phyloP scores from a whole-genome alignment of 768 basidiomycete species.

The Cystofilobasidium ferigula region DNA sequence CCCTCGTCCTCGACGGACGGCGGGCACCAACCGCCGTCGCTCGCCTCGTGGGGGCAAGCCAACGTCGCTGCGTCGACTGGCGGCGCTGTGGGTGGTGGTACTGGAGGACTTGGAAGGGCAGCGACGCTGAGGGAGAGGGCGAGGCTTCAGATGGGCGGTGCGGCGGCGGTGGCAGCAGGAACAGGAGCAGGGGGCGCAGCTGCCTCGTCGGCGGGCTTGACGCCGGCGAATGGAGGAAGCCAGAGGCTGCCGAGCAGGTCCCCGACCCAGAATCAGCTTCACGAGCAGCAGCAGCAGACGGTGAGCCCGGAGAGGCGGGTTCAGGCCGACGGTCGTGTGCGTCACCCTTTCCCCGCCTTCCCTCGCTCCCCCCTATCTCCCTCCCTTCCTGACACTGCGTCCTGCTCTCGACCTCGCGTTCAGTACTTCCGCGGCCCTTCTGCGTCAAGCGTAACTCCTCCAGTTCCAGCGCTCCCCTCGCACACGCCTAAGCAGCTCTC shows the following conservation, averaged over 20 bases:
- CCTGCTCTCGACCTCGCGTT: too few relatives aligned
- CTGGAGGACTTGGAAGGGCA: background rate
- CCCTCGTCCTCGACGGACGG: background rate
- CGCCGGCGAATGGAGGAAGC: too few relatives aligned
- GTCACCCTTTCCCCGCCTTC: background rate
- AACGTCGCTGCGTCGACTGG: background rate
- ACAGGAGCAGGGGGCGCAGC: background rate
- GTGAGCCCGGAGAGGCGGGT: background rate
- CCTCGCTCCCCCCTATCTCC: background rate
- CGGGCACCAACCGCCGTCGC: slow-evolving; percentile 1
- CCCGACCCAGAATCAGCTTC: too few relatives aligned
- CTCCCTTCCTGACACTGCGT: too few relatives aligned
- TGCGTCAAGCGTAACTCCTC: too few relatives aligned
- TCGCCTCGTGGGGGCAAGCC: background rate
- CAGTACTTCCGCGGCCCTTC: too few relatives aligned
- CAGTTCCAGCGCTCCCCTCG: too few relatives aligned
- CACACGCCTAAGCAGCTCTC: too few relatives aligned
- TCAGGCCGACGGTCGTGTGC: background rate
- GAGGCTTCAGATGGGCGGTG: background rate
- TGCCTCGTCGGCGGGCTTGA: too few relatives aligned
- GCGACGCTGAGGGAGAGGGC: background rate
- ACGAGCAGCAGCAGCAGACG: background rate
- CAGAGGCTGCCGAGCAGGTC: too few relatives aligned
- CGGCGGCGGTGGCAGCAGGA: background rate
- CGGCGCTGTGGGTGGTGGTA: background rate